Conservation (phyloP, 768 basidiomycete species). For the Agaricus bisporus region DNA sequence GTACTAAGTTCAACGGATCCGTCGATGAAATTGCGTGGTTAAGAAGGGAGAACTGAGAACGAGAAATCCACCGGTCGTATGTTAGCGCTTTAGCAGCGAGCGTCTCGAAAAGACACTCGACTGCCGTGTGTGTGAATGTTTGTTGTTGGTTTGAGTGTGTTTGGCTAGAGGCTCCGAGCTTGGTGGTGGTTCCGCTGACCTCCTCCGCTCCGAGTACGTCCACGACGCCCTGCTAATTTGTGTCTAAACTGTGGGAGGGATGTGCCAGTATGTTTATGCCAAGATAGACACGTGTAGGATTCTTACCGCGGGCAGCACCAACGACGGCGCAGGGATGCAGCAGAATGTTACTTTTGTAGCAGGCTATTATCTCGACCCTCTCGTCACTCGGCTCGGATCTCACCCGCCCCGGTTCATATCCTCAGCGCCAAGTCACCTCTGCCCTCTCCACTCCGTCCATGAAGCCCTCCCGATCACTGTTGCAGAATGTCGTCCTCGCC, state of each 20-base stretch:
- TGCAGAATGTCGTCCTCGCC: constrained; percentile 6
- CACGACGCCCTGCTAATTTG: neutral
- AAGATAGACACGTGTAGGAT: neutral
- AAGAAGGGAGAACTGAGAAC: too few relatives aligned
- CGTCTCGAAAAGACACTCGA: too few relatives aligned
- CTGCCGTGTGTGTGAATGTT: too few relatives aligned
- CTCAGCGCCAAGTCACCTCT: neutral
- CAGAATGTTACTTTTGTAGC: too few relatives aligned
- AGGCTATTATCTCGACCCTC: too few relatives aligned
- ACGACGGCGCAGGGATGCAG: neutral
- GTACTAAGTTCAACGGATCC: too few relatives aligned
- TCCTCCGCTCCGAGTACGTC: neutral
- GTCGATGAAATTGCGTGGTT: too few relatives aligned
- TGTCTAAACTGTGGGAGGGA: neutral
- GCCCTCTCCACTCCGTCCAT: neutral
- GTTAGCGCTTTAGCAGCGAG: too few relatives aligned
- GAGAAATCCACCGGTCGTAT: too few relatives aligned
- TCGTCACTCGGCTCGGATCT: constrained; percentile 13
- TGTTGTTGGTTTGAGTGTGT: neutral
- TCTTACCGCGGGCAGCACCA: neutral
- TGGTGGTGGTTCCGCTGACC: neutral
- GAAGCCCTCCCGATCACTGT: neutral
- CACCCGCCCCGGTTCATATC: constrained; percentile 7
- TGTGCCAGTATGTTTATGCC: too few relatives aligned
- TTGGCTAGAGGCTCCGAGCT: constrained; percentile 2